Conservation (phyloP, 495 filamentous ascomycete genomes). For the Parachaetomium inaequale region DNA sequence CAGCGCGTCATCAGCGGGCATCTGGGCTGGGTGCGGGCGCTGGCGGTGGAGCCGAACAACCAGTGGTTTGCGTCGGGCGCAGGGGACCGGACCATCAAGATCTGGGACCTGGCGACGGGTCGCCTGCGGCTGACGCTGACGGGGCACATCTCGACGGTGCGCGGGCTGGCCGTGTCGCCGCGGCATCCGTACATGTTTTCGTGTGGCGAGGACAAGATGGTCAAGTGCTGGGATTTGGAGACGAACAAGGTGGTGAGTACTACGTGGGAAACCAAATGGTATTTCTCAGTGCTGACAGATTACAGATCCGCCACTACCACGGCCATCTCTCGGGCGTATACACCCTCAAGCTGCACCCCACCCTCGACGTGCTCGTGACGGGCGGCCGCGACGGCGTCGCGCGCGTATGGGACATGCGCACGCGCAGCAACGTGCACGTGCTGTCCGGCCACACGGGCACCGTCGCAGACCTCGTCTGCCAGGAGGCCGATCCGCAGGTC, state of each 20-base stretch:
- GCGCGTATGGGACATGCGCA: conserved; percentile 98
- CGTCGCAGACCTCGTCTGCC: conserved; percentile 82
- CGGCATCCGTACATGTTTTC: conserved; percentile 97
- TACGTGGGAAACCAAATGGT: background rate
- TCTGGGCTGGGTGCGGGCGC: conserved; percentile 86
- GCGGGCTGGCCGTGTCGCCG: conserved; percentile 88
- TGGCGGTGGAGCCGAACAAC: conserved; percentile 93
- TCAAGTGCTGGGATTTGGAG: conserved; percentile 99
- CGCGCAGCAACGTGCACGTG: conserved; percentile 90
- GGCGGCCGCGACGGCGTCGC: conserved; percentile 93
- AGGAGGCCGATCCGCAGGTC: conserved; percentile 95
- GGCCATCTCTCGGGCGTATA: conserved; percentile 97
- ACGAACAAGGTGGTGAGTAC: conserved; percentile 75
- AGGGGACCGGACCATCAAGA: conserved; percentile 96
- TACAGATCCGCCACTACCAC: conserved; percentile 86
- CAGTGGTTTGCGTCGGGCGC: conserved; percentile 97
- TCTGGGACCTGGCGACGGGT: conserved; percentile 93
- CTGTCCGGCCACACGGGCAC: conserved; percentile 86
- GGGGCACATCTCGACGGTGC: conserved; percentile 94
- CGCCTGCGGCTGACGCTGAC: conserved; percentile 81
- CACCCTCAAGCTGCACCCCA: conserved; percentile 84
- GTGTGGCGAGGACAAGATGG: conserved; percentile 99
- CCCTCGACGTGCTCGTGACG: conserved; percentile 89
- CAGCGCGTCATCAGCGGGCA: conserved; percentile 97
- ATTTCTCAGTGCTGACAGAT: background rate